These are phyloP conservation scores for Physcomitrium patens DNA, from an alignment of 225 moss, liverwort and hornwort genomes.

Conservation along the genomic window DNA sequence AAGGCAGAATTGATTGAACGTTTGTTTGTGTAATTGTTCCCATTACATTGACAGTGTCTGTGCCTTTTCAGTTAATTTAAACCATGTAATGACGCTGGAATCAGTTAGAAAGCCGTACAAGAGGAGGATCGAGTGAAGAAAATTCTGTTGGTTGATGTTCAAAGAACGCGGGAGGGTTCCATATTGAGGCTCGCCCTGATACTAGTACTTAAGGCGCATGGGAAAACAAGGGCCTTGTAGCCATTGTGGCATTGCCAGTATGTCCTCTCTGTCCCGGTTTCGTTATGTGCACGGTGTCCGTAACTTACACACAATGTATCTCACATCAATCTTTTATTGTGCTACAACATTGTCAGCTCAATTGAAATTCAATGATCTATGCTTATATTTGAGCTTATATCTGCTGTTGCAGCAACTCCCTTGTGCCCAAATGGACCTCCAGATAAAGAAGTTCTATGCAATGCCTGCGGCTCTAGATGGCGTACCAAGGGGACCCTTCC, in stretches of 20 bases:
- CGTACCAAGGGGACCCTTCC: constrained; percentile 67
- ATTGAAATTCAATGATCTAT: not conserved
- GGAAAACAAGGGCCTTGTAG: constrained; percentile 37
- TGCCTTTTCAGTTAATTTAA: not conserved
- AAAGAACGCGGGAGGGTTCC: constrained; percentile 15
- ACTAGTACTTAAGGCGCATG: constrained; percentile 14
- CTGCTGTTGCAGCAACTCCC: constrained; percentile 56
- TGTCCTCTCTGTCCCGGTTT: constrained; percentile 4
- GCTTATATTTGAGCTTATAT: not conserved
- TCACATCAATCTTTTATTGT: not conserved
- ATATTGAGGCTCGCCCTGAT: constrained; percentile 7
- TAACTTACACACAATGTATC: not conserved
- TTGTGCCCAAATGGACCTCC: constrained; percentile 74
- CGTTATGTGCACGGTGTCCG: not conserved
- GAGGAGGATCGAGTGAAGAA: constrained; percentile 18
- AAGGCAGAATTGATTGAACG: not conserved
- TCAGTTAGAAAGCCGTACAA: not conserved
- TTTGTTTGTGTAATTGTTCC: not conserved
- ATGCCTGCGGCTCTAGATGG: constrained; percentile 74
- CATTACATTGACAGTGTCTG: not conserved
- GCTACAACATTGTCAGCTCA: not conserved
- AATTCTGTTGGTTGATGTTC: constrained; percentile 21
- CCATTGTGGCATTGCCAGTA: constrained; percentile 37
- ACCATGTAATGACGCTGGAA: not conserved
- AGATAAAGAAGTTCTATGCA: constrained; percentile 71